These are phyloP conservation scores for Aspergillus awamori DNA, from an alignment of 2,329 filamentous ascomycete genomes.

Conservation along the genomic window DNA sequence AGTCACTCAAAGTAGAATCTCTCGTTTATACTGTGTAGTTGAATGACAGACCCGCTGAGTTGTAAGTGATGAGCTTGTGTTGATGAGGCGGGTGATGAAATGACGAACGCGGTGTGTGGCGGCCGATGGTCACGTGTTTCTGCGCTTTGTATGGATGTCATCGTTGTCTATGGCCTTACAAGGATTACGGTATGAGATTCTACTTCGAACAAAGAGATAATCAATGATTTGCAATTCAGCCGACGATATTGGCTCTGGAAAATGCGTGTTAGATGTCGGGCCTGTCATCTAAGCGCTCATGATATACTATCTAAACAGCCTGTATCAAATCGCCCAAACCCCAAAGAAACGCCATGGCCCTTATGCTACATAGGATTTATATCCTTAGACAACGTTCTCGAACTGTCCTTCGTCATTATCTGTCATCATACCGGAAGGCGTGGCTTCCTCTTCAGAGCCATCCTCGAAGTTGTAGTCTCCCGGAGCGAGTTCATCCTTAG, in stretches of 20 bases:
- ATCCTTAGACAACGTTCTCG: constrained; percentile 67
- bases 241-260: neutral
- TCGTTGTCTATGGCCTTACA: neutral
- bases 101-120: constrained; percentile 2
- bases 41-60: neutral
- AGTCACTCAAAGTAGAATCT: neutral
- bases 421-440: constrained; percentile 56
- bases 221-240: neutral
- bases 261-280: neutral
- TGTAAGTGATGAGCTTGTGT: neutral
- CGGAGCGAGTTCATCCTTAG: constrained; percentile 56
- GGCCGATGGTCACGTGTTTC: neutral
- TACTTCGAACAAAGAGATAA: neutral
- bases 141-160: neutral
- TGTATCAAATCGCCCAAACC: constrained; percentile 18
- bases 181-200: neutral
- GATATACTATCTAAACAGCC: constrained; percentile 15
- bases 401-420: constrained; percentile 72
- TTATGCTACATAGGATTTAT: constrained; percentile 30
- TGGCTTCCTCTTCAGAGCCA: constrained; percentile 54
- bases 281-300: constrained; percentile 11
- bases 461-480: constrained; percentile 53
- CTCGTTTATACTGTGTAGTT: constrained; percentile 1
- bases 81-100: constrained; percentile 2
- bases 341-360: constrained; percentile 26